Evolutionary conservation across 1,139 yeast species (phyloP), one percentile per base, ranked within the genome.

Genomic region (Protomyces inundatus): DNA sequence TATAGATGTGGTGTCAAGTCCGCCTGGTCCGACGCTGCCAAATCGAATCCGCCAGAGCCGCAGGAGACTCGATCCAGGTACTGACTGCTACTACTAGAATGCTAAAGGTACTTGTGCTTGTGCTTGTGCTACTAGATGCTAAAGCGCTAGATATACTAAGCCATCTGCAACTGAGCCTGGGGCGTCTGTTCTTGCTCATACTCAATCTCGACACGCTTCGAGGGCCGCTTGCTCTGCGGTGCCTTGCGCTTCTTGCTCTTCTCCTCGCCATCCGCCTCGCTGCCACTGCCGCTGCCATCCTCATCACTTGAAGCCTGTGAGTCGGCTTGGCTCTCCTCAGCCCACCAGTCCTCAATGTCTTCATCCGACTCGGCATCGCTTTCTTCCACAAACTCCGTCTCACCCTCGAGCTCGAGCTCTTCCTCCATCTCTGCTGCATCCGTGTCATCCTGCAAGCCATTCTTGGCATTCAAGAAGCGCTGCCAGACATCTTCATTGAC

Each of bases 401-500:
- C 66, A 12, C 36, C 55, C 35, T 64, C 66, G 4, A 54, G 35
- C 64, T 79, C 82, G 65, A 73, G 74, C 39, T 79, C 82, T 55
- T 81, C 85, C 60, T 81, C 86, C 63, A 82, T 83, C 64, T 85
- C 90, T 54, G 83, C 84, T 64, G 84, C 86, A 64, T 82, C 85
- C 57, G 81, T 85, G 50, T 84, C 84, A 66, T 84, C 87, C 58
- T 84, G 88, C 61, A 84, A 81, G 72, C 81, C 80, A 59, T 82
- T 82, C 68, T 82, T 86, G 71, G 86, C 85, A 69, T 83, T 84
- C 78, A 93, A 82, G 34, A 93, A 95, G 78, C 85, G 89, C 81
- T 87, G 87, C 98, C 98, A 93, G 67, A 93, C 85, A 77, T 86
- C 86, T 73, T 91, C 97, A 71, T 93, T 98, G 54, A 93, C 98